Evolutionary conservation across 208 protist species (phyloP).

Genomic region (Kentomonas sorsogonicus): DNA sequence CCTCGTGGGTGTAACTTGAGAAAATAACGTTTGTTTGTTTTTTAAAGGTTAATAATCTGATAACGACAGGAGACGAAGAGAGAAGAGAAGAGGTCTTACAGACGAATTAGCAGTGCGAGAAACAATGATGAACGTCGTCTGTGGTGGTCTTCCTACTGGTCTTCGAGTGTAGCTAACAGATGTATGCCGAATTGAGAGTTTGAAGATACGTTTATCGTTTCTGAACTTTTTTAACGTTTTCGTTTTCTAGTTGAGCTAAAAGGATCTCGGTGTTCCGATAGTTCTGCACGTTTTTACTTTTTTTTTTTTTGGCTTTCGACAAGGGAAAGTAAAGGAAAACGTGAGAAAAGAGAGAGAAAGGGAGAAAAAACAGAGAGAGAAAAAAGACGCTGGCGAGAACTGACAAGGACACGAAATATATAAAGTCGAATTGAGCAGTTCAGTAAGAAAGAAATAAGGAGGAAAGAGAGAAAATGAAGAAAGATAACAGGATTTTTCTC

Average conservation of each 20-base stretch:
- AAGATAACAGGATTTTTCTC: conserved; percentile 1
- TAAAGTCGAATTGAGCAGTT: not conserved
- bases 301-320: conserved; percentile 7
- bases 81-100: too few species aligned
- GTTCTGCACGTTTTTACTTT: conserved; percentile 8
- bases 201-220: not conserved
- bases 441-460: not conserved
- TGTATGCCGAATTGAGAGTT: not conserved
- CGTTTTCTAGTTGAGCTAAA: too few species aligned
- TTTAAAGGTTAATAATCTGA: too few species aligned
- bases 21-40: too few species aligned
- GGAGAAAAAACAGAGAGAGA: conserved; percentile 5
- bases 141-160: too few species aligned
- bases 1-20: too few species aligned
- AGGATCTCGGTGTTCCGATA: too few species aligned
- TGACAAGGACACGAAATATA: conserved; percentile 7
- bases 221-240: not conserved
- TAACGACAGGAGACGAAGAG: too few species aligned
- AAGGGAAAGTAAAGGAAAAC: conserved; percentile 13
- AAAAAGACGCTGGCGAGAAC: conserved; percentile 2
- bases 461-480: conserved; percentile 1
- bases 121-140: too few species aligned
- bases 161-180: too few species aligned
- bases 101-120: too few species aligned
- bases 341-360: conserved; percentile 10